A percentile compares a stretch with the other conserved stretches of the same genome.
Evolutionary conservation across 2,329 filamentous ascomycete species (phyloP).

Genomic region (Samsoniella hepiali): DNA sequence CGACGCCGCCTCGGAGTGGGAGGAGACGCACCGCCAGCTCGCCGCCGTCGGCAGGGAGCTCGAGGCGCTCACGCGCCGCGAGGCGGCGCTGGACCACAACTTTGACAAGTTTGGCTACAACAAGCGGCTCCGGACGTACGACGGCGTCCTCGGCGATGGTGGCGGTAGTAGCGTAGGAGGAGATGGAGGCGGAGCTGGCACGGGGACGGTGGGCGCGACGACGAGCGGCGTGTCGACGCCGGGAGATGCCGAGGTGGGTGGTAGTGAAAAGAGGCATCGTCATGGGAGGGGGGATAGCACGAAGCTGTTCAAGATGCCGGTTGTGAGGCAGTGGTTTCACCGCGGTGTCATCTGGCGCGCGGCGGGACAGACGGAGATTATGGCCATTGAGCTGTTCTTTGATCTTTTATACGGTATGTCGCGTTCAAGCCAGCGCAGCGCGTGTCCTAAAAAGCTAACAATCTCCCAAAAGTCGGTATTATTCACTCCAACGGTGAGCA

Average conservation of each 20-base stretch:
- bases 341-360: constrained; percentile 62
- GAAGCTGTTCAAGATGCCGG: constrained; percentile 56
- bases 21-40: constrained; percentile 51
- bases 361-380: constrained; percentile 56
- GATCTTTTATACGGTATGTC: constrained; percentile 53
- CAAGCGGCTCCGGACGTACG: constrained; percentile 52
- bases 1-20: constrained; percentile 53
- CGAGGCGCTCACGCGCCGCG: constrained; percentile 51
- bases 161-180: constrained; percentile 9
- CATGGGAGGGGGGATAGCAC: constrained; percentile 39
- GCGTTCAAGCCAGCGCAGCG: background rate
- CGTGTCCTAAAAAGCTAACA: background rate
- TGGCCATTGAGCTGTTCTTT: constrained; percentile 62
- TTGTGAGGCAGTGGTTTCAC: constrained; percentile 64
- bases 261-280: constrained; percentile 35
- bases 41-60: constrained; percentile 51
- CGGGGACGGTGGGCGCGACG: constrained; percentile 17
- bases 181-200: constrained; percentile 2
- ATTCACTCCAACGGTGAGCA: constrained; percentile 62
- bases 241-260: constrained; percentile 21
- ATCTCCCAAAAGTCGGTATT: constrained; percentile 47
- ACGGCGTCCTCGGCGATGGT: constrained; percentile 20
- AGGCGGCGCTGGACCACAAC: constrained; percentile 55
- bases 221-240: constrained; percentile 23
- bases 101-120: constrained; percentile 63